These are phyloP conservation scores for Wallacemonas sp. DNA, from an alignment of 208 protist genomes.

Conservation along the genomic window DNA sequence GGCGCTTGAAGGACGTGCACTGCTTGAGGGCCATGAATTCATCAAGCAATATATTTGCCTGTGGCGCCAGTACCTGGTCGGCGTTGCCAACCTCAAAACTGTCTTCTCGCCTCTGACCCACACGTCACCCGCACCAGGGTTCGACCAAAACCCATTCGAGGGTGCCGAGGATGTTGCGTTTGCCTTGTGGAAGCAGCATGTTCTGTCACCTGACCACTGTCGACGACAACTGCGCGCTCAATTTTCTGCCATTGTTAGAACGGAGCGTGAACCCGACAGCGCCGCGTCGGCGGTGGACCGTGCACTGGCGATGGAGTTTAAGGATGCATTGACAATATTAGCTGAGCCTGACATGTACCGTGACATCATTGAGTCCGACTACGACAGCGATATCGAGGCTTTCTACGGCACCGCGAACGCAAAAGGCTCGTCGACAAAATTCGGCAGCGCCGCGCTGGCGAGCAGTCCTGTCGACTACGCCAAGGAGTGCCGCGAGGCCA, in stretches of 20 bases:
- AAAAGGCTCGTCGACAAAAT: conserved; percentile 6
- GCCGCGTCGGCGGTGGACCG: too few species aligned
- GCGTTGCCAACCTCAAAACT: conserved; percentile 42
- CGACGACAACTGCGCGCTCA: conserved; percentile 22
- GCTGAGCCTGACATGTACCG: conserved; percentile 39
- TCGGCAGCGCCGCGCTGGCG: not conserved
- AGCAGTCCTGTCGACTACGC: conserved; percentile 21
- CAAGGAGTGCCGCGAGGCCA: conserved; percentile 17
- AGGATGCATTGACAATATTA: conserved; percentile 48
- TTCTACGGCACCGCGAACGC: conserved; percentile 16
- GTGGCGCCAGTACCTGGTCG: conserved; percentile 44
- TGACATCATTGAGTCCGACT: conserved; percentile 35
- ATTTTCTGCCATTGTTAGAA: conserved; percentile 24
- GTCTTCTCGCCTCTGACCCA: conserved; percentile 41
- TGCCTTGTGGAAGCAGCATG: conserved; percentile 32
- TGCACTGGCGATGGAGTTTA: conserved; percentile 32
- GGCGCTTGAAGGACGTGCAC: too few species aligned
- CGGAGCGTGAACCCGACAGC: conserved; percentile 25
- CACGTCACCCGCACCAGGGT: conserved; percentile 31
- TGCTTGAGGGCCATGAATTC: too few species aligned
- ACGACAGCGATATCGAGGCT: conserved; percentile 34
- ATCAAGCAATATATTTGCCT: conserved; percentile 35
- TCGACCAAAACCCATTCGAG: conserved; percentile 38
- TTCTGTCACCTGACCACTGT: conserved; percentile 25
- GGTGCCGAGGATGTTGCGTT: conserved; percentile 40